Evolutionary conservation across 306 rosid genomes (phyloP).

Genomic region (Alnus glutinosa): DNA sequence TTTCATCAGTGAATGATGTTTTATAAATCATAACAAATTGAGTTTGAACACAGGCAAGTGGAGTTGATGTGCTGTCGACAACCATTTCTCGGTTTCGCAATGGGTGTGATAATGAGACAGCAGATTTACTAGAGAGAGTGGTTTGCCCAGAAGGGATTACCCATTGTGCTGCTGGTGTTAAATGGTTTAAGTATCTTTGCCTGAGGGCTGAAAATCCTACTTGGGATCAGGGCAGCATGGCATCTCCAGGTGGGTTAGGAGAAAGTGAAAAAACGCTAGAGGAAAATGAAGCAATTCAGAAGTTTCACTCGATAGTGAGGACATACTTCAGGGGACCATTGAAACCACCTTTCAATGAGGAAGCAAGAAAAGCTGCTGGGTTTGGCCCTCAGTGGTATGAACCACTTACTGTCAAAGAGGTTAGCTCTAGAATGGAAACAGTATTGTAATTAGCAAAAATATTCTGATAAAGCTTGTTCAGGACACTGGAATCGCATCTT

Average conservation of each 20-base stretch:
- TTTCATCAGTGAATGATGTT: background rate
- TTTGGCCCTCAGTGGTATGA: too few relatives aligned
- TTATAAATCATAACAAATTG: constrained; percentile 13
- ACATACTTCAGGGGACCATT: too few relatives aligned
- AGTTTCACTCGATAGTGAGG: too few relatives aligned
- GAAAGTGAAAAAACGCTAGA: constrained; percentile 24
- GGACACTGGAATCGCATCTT: background rate
- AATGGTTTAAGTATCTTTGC: constrained; percentile 78
- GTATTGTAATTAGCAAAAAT: background rate
- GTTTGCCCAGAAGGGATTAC: constrained; percentile 83
- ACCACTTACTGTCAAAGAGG: too few relatives aligned
- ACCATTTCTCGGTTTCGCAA: constrained; percentile 66
- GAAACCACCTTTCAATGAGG: too few relatives aligned
- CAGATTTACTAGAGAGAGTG: constrained; percentile 73
- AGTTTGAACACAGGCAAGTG: constrained; percentile 63
- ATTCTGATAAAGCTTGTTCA: background rate
- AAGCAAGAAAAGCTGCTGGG: too few relatives aligned
- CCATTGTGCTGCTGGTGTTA: constrained; percentile 87
- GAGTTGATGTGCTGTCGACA: constrained; percentile 80
- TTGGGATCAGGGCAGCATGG: constrained; percentile 22
- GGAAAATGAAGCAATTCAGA: too few relatives aligned
- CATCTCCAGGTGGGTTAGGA: constrained; percentile 15
- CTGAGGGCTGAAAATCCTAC: constrained; percentile 31
- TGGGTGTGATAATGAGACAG: constrained; percentile 68
- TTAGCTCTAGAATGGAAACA: constrained; percentile 12